These are phyloP conservation scores for Phaeoacremonium minimum DNA, from an alignment of 2,329 filamentous ascomycete species.

Conservation along the genomic window DNA sequence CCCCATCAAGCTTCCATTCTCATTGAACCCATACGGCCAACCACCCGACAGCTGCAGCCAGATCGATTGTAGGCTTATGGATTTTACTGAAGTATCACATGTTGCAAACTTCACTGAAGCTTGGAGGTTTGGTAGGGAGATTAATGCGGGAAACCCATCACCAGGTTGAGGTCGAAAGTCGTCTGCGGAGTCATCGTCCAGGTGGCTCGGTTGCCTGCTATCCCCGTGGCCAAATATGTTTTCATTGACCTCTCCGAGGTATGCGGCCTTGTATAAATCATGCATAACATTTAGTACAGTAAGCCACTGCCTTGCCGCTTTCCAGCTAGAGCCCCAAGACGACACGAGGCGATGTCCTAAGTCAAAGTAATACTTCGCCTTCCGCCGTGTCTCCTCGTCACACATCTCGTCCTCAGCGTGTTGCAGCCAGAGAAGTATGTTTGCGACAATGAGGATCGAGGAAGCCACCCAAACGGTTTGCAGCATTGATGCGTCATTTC, in stretches of 20 bases:
- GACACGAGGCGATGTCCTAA: constrained; percentile 8
- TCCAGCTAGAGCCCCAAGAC: constrained; percentile 10
- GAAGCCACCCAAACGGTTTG: constrained; percentile 14
- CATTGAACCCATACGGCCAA: constrained; percentile 1
- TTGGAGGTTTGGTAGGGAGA: background rate
- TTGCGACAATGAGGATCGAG: constrained; percentile 12
- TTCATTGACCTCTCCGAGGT: constrained; percentile 12
- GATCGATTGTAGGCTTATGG: constrained; percentile 8
- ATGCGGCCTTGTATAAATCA: constrained; percentile 15
- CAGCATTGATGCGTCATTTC: constrained; percentile 1
- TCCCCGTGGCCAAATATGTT: background rate
- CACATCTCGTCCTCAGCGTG: constrained; percentile 11
- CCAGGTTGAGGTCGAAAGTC: constrained; percentile 1
- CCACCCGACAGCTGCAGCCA: constrained; percentile 10
- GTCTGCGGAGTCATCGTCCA: background rate
- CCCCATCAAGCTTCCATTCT: background rate
- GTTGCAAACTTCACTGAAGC: constrained; percentile 9
- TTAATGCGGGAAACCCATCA: background rate
- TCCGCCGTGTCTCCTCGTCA: background rate
- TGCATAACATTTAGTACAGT: constrained; percentile 14
- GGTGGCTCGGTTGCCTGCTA: background rate
- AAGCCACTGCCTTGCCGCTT: constrained; percentile 12
- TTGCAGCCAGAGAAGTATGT: constrained; percentile 14
- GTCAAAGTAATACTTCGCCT: constrained; percentile 7
- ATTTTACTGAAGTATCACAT: constrained; percentile 10